Conservation (phyloP, 1,284 basidiomycete species). For the Fomitopsis palustris region DNA sequence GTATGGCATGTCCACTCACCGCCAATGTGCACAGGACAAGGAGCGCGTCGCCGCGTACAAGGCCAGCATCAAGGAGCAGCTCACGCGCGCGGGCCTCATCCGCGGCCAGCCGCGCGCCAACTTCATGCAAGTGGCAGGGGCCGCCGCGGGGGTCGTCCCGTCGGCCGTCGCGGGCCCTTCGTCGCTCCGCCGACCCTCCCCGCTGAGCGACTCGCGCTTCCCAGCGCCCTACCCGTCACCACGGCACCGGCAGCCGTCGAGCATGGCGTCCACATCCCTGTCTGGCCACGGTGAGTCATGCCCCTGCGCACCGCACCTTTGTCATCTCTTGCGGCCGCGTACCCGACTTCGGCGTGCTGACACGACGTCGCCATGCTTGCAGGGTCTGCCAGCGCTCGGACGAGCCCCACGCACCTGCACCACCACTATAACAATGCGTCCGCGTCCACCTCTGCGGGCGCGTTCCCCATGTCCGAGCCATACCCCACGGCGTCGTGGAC, state of each 20-base stretch:
- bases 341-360: not conserved
- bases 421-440: not conserved
- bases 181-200: conserved; percentile 15
- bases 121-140: conserved; percentile 19
- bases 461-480: not conserved
- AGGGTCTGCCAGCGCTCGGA: conserved; percentile 8
- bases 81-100: conserved; percentile 72
- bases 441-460: not conserved
- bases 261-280: conserved; percentile 10
- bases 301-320: not conserved
- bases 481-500: not conserved
- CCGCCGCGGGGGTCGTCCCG: conserved; percentile 10
- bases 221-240: not conserved
- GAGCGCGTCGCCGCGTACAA: conserved; percentile 78
- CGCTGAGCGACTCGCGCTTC: not conserved
- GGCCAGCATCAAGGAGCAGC: conserved; percentile 76
- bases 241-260: conserved; percentile 2
- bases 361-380: not conserved
- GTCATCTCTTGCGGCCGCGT: not conserved
- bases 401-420: conserved; percentile 4
- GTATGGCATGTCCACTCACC: conserved; percentile 12
- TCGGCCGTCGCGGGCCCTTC: conserved; percentile 24
- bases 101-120: conserved; percentile 68
- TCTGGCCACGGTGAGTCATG: conserved; percentile 9
- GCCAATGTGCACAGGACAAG: conserved; percentile 59